phyloP scores from a whole-genome alignment of 2,329 filamentous ascomycete genomes.

The Hypoxylon sp. region DNA sequence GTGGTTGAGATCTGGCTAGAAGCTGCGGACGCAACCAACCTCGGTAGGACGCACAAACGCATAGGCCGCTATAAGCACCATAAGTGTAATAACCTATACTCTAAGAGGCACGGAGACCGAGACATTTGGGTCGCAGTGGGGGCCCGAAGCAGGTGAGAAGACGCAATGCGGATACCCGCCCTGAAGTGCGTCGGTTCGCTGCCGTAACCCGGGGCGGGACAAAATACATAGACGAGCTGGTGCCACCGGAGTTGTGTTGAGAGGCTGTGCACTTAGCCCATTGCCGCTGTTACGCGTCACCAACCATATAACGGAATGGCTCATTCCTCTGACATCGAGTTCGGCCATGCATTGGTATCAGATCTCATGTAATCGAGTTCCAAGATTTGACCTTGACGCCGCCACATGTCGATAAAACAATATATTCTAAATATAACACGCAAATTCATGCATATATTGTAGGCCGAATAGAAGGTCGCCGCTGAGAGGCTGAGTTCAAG shows the following conservation, averaged over 20 bases:
- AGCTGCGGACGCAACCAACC: conserved; percentile 17
- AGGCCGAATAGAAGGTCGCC: conserved; percentile 25
- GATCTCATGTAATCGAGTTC: conserved; percentile 19
- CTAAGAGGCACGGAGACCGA: conserved; percentile 19
- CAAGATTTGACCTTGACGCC: not conserved
- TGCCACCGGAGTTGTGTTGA: conserved; percentile 30
- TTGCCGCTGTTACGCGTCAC: conserved; percentile 25
- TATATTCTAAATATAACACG: conserved; percentile 39
- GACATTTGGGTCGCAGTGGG: conserved; percentile 8
- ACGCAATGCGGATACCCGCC: conserved; percentile 36
- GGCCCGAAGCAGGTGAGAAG: conserved; percentile 19
- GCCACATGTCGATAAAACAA: conserved; percentile 14
- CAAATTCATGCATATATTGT: conserved; percentile 33
- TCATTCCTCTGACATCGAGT: conserved; percentile 13
- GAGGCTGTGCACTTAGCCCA: conserved; percentile 30
- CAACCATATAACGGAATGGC: conserved; percentile 3
- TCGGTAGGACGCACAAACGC: conserved; percentile 18
- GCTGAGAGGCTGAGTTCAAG: conserved; percentile 23
- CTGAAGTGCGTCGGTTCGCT: conserved; percentile 34
- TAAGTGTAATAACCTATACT: conserved; percentile 14
- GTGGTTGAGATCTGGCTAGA: conserved; percentile 18
- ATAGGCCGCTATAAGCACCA: conserved; percentile 4
- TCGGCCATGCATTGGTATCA: conserved; percentile 19
- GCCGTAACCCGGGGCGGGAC: conserved; percentile 32
- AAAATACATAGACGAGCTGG: conserved; percentile 30